phyloP scores from a whole-genome alignment of 2,329 filamentous ascomycete species.

The Exutisphaerella laricina region DNA sequence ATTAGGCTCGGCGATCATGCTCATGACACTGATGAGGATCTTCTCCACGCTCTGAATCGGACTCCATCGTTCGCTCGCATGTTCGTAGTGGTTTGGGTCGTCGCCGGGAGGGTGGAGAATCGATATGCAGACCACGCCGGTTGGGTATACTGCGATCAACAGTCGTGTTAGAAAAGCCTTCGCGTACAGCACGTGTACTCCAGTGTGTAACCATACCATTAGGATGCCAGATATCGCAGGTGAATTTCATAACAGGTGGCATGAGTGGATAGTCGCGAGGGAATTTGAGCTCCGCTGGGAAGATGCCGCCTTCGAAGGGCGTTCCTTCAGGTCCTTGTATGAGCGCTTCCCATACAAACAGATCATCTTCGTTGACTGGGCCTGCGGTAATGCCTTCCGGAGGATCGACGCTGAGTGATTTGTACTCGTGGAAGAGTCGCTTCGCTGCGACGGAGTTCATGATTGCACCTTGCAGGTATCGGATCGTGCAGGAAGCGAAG shows the following conservation, averaged over 20 bases:
- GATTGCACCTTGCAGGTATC: not conserved
- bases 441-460: slow-evolving; percentile 52
- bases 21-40: slow-evolving; percentile 95
- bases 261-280: slow-evolving; percentile 95
- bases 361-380: slow-evolving; percentile 90
- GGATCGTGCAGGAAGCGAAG: too few species aligned
- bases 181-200: too few species aligned
- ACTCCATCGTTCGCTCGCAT: slow-evolving; percentile 90
- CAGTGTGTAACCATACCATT: too few species aligned
- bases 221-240: slow-evolving; percentile 91
- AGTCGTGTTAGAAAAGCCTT: too few species aligned
- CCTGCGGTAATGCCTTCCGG: slow-evolving; percentile 97
- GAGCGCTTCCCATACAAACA: slow-evolving; percentile 92
- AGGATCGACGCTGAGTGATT: slow-evolving; percentile 83
- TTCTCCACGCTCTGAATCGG: slow-evolving; percentile 97
- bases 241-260: slow-evolving; percentile 92
- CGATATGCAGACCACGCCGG: slow-evolving; percentile 93
- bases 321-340: slow-evolving; percentile 95
- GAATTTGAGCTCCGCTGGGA: slow-evolving; percentile 90
- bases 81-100: slow-evolving; percentile 97
- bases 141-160: slow-evolving; percentile 91
- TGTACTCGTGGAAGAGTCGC: slow-evolving; percentile 94
- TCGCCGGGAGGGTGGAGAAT: slow-evolving; percentile 95
- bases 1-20: slow-evolving; percentile 95
- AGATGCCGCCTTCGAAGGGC: slow-evolving; percentile 92